These are phyloP conservation scores for Panus rudis DNA, from an alignment of 768 basidiomycete genomes.

Conservation along the genomic window DNA sequence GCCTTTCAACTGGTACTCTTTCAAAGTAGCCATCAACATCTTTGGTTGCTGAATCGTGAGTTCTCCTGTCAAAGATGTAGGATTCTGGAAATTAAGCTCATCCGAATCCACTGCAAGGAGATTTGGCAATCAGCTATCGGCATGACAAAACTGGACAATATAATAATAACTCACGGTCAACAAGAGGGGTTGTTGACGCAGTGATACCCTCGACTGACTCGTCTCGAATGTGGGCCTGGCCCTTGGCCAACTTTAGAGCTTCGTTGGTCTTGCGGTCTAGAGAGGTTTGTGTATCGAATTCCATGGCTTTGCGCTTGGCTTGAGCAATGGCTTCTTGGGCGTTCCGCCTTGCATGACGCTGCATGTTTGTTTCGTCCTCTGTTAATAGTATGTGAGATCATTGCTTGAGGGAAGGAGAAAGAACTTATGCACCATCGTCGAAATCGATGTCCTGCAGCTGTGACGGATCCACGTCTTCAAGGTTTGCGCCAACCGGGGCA, in stretches of 20 bases:
- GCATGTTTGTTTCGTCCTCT: slow-evolving; percentile 88
- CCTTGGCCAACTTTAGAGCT: slow-evolving; percentile 62
- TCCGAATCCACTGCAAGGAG: slow-evolving; percentile 74
- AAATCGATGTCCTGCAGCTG: slow-evolving; percentile 76
- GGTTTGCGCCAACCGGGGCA: slow-evolving; percentile 49
- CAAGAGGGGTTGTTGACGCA: slow-evolving; percentile 38
- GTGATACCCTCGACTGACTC: slow-evolving; percentile 27
- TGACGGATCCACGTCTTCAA: slow-evolving; percentile 45
- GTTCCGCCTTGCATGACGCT: slow-evolving; percentile 77
- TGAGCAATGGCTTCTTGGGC: slow-evolving; percentile 83
- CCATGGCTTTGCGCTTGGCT: slow-evolving; percentile 71
- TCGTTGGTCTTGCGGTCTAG: slow-evolving; percentile 77
- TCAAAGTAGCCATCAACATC: slow-evolving; percentile 94
- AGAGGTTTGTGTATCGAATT: slow-evolving; percentile 82
- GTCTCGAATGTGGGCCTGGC: slow-evolving; percentile 36
- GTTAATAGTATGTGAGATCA: slow-evolving; percentile 2
- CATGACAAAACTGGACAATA: neutral
- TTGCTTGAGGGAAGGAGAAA: neutral
- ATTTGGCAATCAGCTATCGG: neutral
- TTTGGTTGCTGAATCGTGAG: slow-evolving; percentile 86
- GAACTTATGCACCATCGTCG: slow-evolving; percentile 62
- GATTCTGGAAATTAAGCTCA: slow-evolving; percentile 99
- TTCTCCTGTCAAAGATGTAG: slow-evolving; percentile 79
- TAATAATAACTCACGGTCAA: slow-evolving; percentile 70
- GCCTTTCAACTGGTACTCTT: slow-evolving; percentile 98